Base-by-base conservation (phyloP, 1,284 basidiomycete genomes). In the Trichosporon asahii region DNA sequence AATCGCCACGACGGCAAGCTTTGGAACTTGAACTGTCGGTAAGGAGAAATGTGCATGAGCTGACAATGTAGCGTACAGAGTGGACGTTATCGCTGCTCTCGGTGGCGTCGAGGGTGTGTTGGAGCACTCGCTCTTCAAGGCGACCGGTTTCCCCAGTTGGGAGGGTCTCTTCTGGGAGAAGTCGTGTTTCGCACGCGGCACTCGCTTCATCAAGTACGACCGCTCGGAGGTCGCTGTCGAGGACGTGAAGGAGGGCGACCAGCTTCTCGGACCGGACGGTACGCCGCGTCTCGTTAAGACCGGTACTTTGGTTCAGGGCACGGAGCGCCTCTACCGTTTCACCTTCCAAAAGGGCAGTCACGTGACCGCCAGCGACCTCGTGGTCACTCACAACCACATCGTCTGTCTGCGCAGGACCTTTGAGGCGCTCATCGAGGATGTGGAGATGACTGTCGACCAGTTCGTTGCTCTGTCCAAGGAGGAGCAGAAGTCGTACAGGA, bases 51-150 rank as follows among this genome's bases (percentile, higher is more conserved):
- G 9, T 4, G 31, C 31, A 33, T 3, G 9, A 33, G 9, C 31
- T 33, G 31, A 33, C 31, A 33, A n/a, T n/a, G 31, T 9, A 33
- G 31, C 95, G 83, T 99, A 98, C 85, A 93, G 96, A 75, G 95
- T 99, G 64, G 97, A 99, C 82, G 94, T 98, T 55, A 99, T 99
- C 76, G 94, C 96, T n/a, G 97, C 97, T 8, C 87, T 99, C 15
- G 97, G 97, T 64, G 80, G 80, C 73, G 79, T 83, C 14, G 96
- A 99, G 84, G 94, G 95, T 74, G 98, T 98, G 75, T 85, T 98
- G 27, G 95, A 98, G 84, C 97, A 99, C 81, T 97, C 95, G 0
- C 85, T 99, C 61, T 99, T 99, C 88, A 97, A 97, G 85, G 96
- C 94, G 66, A 97, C 95, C 12, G 95, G 94, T 81, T 85, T 85